Conservation (phyloP, 78 protist genomes). For the Bodo saltans region DNA sequence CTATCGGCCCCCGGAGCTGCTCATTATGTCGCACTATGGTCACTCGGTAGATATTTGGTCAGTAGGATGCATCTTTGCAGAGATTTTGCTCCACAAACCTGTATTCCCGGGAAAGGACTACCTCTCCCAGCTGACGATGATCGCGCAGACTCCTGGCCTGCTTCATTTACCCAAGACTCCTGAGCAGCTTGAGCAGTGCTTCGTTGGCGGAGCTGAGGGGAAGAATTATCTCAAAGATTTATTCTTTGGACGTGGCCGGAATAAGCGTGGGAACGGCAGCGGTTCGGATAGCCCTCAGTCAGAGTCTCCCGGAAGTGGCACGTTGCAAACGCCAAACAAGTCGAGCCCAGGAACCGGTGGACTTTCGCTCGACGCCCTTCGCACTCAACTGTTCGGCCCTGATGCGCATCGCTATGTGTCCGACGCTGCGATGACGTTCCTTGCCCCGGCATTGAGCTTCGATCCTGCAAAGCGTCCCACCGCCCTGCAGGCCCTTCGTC, state of each 20-base stretch:
- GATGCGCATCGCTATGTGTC: not conserved
- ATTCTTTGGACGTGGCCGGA: too few relatives aligned
- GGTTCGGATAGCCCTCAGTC: too few relatives aligned
- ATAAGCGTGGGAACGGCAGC: not conserved
- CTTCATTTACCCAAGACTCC: not conserved
- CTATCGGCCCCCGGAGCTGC: slow-evolving; percentile 60
- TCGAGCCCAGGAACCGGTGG: too few relatives aligned
- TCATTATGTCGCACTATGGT: slow-evolving; percentile 16
- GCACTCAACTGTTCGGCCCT: not conserved
- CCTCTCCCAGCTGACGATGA: slow-evolving; percentile 45
- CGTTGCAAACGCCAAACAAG: too few relatives aligned
- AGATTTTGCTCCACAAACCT: slow-evolving; percentile 43
- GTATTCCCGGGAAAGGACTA: slow-evolving; percentile 69
- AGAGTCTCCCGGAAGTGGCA: too few relatives aligned
- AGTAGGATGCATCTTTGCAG: slow-evolving; percentile 79
- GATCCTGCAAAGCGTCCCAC: slow-evolving; percentile 15
- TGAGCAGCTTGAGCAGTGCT: not conserved
- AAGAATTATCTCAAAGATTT: not conserved
- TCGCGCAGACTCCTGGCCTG: slow-evolving; percentile 29
- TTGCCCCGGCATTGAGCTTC: slow-evolving; percentile 11
- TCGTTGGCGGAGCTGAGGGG: not conserved
- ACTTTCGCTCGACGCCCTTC: not conserved
- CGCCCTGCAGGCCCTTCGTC: slow-evolving; percentile 61
- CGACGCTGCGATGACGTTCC: not conserved
- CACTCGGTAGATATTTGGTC: slow-evolving; percentile 67